These are phyloP conservation scores for Marchantia paleacea DNA, from an alignment of 225 moss, liverwort and hornwort genomes.

Conservation along the genomic window DNA sequence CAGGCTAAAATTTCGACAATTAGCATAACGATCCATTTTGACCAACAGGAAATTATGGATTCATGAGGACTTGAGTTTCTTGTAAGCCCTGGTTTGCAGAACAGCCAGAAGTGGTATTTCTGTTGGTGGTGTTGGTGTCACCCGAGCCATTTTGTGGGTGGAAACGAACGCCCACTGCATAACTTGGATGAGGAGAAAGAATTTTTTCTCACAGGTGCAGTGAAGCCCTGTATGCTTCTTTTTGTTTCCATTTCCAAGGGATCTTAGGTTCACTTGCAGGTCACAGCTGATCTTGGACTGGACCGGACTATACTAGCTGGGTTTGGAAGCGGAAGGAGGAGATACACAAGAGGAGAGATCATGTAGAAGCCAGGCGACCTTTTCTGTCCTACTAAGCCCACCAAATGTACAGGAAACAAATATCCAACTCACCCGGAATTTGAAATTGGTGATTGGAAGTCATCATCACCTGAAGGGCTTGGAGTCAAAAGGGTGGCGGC, in stretches of 20 bases:
- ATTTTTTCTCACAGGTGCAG: neutral
- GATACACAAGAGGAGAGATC: neutral
- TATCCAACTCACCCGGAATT: neutral
- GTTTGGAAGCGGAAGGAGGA: neutral
- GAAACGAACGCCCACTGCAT: neutral
- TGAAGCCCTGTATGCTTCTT: too few species aligned
- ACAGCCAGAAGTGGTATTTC: too few species aligned
- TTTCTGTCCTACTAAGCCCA: neutral
- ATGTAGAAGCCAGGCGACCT: neutral
- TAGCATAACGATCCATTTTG: too few species aligned
- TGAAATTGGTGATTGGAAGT: neutral
- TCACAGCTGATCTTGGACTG: neutral
- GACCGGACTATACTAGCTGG: neutral
- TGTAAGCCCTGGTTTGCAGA: too few species aligned
- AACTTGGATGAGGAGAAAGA: neutral
- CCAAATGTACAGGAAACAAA: neutral
- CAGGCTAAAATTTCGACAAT: too few species aligned
- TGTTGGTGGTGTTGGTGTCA: too few species aligned
- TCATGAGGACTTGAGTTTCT: too few species aligned
- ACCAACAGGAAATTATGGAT: too few species aligned
- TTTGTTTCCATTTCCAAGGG: neutral
- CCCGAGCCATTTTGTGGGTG: too few species aligned
- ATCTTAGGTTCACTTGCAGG: neutral
- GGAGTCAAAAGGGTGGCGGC: neutral
- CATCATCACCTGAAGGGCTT: neutral